Evolutionary conservation across 2,329 filamentous ascomycete species (phyloP).

Genomic region (Biscogniauxia sp.): DNA sequence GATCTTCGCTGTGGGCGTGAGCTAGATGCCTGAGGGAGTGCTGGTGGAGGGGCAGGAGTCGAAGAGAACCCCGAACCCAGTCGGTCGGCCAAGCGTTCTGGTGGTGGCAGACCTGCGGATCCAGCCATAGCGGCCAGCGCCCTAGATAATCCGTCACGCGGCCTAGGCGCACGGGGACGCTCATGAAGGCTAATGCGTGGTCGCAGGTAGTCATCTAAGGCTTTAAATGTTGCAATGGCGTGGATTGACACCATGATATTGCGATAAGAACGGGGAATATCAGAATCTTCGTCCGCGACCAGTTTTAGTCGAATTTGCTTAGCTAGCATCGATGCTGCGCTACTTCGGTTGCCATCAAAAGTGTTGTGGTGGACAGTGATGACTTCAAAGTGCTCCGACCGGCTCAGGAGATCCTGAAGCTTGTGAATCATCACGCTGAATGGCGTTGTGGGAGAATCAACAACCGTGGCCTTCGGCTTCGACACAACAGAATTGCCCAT

Average conservation of each 20-base stretch:
- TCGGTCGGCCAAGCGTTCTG: slow-evolving; percentile 48
- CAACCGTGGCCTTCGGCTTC: slow-evolving; percentile 61
- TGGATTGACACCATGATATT: slow-evolving; percentile 99
- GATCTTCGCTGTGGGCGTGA: slow-evolving; percentile 45
- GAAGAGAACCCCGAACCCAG: slow-evolving; percentile 36
- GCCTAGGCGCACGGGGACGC: slow-evolving; percentile 61
- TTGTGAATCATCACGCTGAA: slow-evolving; percentile 93
- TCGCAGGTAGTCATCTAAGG: slow-evolving; percentile 90
- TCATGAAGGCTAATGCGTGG: slow-evolving; percentile 83
- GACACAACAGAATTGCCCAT: slow-evolving; percentile 73
- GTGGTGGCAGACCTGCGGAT: slow-evolving; percentile 59
- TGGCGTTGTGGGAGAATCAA: slow-evolving; percentile 71
- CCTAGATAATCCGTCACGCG: slow-evolving; percentile 62
- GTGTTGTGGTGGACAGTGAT: slow-evolving; percentile 92
- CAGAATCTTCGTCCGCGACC: slow-evolving; percentile 83
- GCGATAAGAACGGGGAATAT: slow-evolving; percentile 81
- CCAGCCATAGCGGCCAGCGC: slow-evolving; percentile 76
- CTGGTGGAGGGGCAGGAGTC: slow-evolving; percentile 37
- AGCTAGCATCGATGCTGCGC: slow-evolving; percentile 90
- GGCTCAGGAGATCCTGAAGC: slow-evolving; percentile 90
- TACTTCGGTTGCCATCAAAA: slow-evolving; percentile 85
- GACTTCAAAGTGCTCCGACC: slow-evolving; percentile 97
- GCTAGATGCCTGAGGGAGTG: slow-evolving; percentile 39
- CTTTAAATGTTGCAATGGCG: slow-evolving; percentile 96
- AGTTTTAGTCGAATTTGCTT: slow-evolving; percentile 92